Conservation (phyloP, 805 yeast genomes). For the Cyberlindnera bimundalis region DNA sequence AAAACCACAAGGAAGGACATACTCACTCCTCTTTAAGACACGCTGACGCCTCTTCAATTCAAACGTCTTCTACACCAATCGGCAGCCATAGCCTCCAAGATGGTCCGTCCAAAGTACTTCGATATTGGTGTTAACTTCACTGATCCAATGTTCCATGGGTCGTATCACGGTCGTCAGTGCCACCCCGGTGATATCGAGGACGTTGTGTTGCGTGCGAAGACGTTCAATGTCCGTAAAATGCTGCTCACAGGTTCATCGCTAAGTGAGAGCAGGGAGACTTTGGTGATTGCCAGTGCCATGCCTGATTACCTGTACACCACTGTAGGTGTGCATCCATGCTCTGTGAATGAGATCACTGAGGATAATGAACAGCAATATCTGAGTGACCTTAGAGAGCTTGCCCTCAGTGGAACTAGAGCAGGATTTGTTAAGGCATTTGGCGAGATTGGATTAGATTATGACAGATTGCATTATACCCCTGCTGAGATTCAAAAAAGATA, state of each 20-base stretch:
- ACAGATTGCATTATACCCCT: slow-evolving; percentile 74
- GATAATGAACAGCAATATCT: slow-evolving; percentile 39
- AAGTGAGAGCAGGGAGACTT: slow-evolving; percentile 59
- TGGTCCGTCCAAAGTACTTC: slow-evolving; percentile 21
- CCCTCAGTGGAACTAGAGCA: slow-evolving; percentile 40
- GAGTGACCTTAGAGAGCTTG: slow-evolving; percentile 45
- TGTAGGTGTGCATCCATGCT: slow-evolving; percentile 95
- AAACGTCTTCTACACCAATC: slow-evolving; percentile 6
- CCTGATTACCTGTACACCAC: slow-evolving; percentile 53
- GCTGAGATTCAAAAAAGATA: slow-evolving; percentile 61
- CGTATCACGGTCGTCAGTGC: slow-evolving; percentile 62
- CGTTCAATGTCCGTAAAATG: slow-evolving; percentile 62
- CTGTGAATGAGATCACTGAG: slow-evolving; percentile 52
- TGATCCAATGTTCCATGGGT: slow-evolving; percentile 84
- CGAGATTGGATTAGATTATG: slow-evolving; percentile 94
- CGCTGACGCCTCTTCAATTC: background rate
- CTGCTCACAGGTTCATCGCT: slow-evolving; percentile 83
- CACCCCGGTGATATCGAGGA: slow-evolving; percentile 65
- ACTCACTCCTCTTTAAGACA: slow-evolving; percentile 1
- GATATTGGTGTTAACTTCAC: slow-evolving; percentile 76
- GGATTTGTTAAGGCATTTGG: slow-evolving; percentile 82
- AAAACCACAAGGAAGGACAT: background rate
- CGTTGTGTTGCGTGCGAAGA: slow-evolving; percentile 64
- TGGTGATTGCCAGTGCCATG: slow-evolving; percentile 44
- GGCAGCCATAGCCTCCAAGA: slow-evolving; percentile 4